Evolutionary conservation across 2,329 filamentous ascomycete species (phyloP), one percentile per base, ranked within the genome.

Genomic region (Trichothecium roseum): DNA sequence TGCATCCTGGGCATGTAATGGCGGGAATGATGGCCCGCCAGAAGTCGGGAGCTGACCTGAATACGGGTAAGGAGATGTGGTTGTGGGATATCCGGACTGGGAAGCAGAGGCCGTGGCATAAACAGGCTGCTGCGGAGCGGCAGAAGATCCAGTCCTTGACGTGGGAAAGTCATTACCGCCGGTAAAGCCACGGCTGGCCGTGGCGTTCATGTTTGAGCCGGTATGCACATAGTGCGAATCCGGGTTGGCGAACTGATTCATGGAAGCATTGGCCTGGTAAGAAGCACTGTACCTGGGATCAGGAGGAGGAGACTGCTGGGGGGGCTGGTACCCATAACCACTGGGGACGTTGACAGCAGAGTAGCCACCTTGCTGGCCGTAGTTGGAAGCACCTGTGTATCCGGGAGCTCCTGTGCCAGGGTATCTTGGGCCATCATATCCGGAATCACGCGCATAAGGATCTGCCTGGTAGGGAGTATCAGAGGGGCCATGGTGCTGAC

Each of bases 1-100:
- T 31, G 70, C 59, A 53, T 75, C 72, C 51, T 60, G 52, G 40
- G 68, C 62, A 48, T 69, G 68, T 45, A 60, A 58, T 30, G 59
- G 50, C 35, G 54, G 47, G 41, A 62, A 62, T 26, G 58, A 50
- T 40, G 48, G 48, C 34, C 50, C 40, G 32, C 43, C 40, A 37
- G 46, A 50, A 41, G 48, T 49, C 40, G 62, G 53, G 46, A 54
- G 55, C 46, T 64, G 50, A 48, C 42, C 46, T 45, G 53, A 48
- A 39, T 60, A 56, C 34, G 51, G 51, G 34, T 57, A 59, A 22
- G 49, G 41, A 17, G 47, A 47, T 24, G 51, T 41, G 34, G 51
- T 37, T 24, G 52, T 46, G 20, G 57, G 46, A 40, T 58, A 63
- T 31, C 46, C 48, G 16, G 49, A 41, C 42, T 53, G 53, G 30